Percentiles rank a stretch among this genome's conserved stretches.
Evolutionary conservation across 257 asterid genomes (phyloP).

Genomic region (Solanum corneliomulleri): DNA sequence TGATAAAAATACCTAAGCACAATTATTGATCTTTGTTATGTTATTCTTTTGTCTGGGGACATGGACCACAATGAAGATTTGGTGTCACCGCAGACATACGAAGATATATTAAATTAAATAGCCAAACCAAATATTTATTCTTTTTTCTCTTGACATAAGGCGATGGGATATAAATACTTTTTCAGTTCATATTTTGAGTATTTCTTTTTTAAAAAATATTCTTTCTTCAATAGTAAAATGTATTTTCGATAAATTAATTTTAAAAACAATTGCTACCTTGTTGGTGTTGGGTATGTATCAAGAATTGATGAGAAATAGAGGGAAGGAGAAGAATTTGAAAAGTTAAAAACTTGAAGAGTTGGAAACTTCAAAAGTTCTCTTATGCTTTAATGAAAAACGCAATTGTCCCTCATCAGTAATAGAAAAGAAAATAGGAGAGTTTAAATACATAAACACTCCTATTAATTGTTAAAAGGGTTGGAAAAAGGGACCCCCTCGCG

Average conservation of each 20-base stretch:
- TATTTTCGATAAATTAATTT: neutral
- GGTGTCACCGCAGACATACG: neutral
- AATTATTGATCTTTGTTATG: neutral
- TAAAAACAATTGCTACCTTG: neutral
- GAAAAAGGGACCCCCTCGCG: too few relatives aligned
- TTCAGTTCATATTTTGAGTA: neutral
- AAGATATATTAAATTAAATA: neutral
- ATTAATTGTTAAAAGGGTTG: too few relatives aligned
- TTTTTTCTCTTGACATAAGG: neutral
- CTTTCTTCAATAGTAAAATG: neutral
- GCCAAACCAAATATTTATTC: neutral
- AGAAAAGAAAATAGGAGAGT: too few relatives aligned
- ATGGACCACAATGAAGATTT: neutral
- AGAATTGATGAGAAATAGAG: too few relatives aligned
- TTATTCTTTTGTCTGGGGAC: neutral
- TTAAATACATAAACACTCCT: too few relatives aligned
- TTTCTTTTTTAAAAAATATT: neutral
- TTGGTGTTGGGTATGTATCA: too few relatives aligned
- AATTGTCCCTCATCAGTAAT: too few relatives aligned
- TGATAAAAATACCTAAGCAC: neutral
- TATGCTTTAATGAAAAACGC: too few relatives aligned
- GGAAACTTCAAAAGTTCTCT: too few relatives aligned
- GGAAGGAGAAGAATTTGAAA: too few relatives aligned
- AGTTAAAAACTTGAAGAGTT: too few relatives aligned
- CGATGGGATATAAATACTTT: neutral